These are phyloP conservation scores for Ceratocystis albifundus DNA, from an alignment of 2,329 filamentous ascomycete genomes.

Conservation along the genomic window DNA sequence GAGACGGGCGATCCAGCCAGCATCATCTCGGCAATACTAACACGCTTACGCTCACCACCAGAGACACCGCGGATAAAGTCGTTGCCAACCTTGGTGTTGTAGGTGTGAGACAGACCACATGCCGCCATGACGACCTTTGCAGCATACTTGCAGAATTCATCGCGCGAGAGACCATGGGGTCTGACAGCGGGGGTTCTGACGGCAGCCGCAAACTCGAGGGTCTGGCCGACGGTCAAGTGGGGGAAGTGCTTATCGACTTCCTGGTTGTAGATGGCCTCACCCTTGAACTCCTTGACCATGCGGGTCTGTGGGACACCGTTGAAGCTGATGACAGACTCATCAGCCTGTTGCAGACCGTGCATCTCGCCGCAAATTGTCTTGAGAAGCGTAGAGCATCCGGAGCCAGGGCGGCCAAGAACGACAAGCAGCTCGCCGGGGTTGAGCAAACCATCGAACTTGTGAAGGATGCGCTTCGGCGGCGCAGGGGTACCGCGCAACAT, in stretches of 20 bases:
- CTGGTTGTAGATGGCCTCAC: conserved; percentile 62
- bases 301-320: conserved; percentile 44
- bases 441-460: conserved; percentile 52
- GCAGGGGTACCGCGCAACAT: conserved; percentile 29
- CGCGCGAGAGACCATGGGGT: conserved; percentile 49
- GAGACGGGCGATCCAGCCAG: conserved; percentile 47
- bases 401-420: conserved; percentile 55
- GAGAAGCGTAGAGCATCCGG: conserved; percentile 52
- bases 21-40: conserved; percentile 69
- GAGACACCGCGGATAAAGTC: conserved; percentile 61
- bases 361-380: conserved; percentile 51
- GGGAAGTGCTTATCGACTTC: conserved; percentile 67
- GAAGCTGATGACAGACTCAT: conserved; percentile 46
- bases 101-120: conserved; percentile 60
- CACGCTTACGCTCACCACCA: conserved; percentile 64
- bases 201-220: conserved; percentile 59
- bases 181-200: conserved; percentile 56
- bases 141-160: conserved; percentile 50
- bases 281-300: conserved; percentile 50
- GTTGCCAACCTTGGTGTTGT: conserved; percentile 63
- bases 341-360: conserved; percentile 44
- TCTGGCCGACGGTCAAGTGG: conserved; percentile 64
- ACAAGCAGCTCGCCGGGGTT: conserved; percentile 55
- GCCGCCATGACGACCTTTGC: conserved; percentile 57
- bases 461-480: conserved; percentile 47